Base-by-base conservation (phyloP, 257 asterid genomes). In the Mentha longifolia region DNA sequence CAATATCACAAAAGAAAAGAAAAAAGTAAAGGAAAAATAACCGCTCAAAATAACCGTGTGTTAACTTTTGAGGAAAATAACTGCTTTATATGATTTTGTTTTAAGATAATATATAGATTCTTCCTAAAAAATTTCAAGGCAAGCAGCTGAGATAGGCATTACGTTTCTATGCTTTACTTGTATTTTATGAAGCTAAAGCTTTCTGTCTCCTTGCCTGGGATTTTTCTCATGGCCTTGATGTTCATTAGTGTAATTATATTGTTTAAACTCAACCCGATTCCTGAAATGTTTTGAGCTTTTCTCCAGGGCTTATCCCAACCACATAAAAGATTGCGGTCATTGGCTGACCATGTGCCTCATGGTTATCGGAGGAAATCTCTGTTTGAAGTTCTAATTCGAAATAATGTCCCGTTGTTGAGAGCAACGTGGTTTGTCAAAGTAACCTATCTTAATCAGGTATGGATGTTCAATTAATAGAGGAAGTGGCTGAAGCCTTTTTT, bases 391-490 rank as follows among this genome's bases (percentile, higher is more conserved):
- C 91, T 95, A 39, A 83, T 88, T 74, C 80, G 88, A 80, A 92
- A 95, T 82, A 86, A 92, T 78, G 96, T 95, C 75, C 97, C 99
- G 1, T 74, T 95, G 79, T 75, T 89, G 79, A 87, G 96, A 84
- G 97, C 99, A 56, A 88, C 99, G 2, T 95, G 99, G 99, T 95
- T 92, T 82, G 85, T 95, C 77, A 95, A 92, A 90, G 94, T 95
- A 49, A 95, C 87, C 35, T 92, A 92, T 80, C 98, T 95, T 62
- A 95, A 95, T 87, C 99, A 92, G 99, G 99, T 95, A 88, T 41
- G 63, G 10, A 51, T 61, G 72, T 55, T 55, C 39, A 45, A 63
- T 46, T 49, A 69, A 51, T 49, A 7, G 56, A 70, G 56, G n/a
- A 63, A 37, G 15, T 68, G 59, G 61, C 35, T 57, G 39, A 47